Conservation (phyloP, 805 yeast genomes). For the Komagataella phaffii region DNA sequence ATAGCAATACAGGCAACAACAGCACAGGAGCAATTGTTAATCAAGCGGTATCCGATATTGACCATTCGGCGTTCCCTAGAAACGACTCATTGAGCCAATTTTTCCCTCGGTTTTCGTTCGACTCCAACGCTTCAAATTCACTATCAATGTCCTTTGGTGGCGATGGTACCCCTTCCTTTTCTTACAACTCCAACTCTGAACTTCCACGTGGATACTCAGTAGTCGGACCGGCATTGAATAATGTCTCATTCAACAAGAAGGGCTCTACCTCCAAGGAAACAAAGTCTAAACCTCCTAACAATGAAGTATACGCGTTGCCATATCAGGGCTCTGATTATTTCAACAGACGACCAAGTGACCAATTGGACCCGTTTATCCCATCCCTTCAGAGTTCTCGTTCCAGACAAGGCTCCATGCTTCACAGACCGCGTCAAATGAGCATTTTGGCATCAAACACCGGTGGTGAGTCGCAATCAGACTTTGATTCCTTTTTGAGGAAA, state of each 20-base stretch:
- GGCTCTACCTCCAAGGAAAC: not conserved
- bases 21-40: not conserved
- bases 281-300: not conserved
- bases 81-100: conserved; percentile 13
- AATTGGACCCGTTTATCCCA: conserved; percentile 32
- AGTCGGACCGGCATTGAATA: not conserved
- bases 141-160: not conserved
- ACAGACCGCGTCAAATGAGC: conserved; percentile 16
- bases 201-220: not conserved
- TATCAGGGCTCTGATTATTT: conserved; percentile 3
- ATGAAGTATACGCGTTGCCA: not conserved
- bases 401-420: conserved; percentile 12
- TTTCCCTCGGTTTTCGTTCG: conserved; percentile 16
- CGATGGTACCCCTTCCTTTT: not conserved
- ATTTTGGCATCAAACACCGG: conserved; percentile 15
- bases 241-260: not conserved
- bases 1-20: not conserved
- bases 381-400: conserved; percentile 13
- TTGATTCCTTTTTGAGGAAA: conserved; percentile 21
- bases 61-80: conserved; percentile 10
- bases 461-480: conserved; percentile 14
- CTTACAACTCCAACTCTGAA: not conserved
- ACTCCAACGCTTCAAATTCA: conserved; percentile 3
- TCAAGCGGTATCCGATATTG: not conserved
- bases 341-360: conserved; percentile 33